Percentiles rank a stretch among this genome's conserved stretches.
Evolutionary conservation across 2,329 filamentous ascomycete species (phyloP).

Genomic region (Cadophora sp.): DNA sequence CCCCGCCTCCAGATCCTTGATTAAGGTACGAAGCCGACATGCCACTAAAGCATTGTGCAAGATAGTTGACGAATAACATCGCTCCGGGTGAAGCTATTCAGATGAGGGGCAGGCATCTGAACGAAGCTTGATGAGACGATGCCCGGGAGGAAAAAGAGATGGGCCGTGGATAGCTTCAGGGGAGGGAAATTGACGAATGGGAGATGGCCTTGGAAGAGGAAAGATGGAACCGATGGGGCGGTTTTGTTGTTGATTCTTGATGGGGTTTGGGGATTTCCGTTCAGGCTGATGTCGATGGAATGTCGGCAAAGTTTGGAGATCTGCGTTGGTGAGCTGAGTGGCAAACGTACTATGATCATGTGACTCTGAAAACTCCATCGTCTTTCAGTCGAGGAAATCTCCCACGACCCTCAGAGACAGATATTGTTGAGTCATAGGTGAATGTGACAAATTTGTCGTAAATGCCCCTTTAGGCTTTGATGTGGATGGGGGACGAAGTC

Average conservation of each 20-base stretch:
- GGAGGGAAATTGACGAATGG: not conserved
- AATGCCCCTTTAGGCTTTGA: no score
- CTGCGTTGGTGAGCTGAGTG: not conserved
- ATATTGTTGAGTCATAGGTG: no score
- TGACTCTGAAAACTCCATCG: not conserved
- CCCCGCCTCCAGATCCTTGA: constrained; percentile 17
- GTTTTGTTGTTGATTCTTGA: constrained; percentile 6
- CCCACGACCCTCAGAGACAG: no score
- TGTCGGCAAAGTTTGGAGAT: not conserved
- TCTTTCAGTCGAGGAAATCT: no score
- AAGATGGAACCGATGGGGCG: constrained; percentile 17
- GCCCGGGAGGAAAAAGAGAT: constrained; percentile 1
- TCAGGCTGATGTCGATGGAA: constrained; percentile 20
- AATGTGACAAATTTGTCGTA: no score
- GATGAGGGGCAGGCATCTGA: constrained; percentile 16
- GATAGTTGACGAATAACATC: not conserved
- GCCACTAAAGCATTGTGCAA: constrained; percentile 6
- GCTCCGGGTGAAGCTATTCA: constrained; percentile 19
- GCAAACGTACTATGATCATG: not conserved
- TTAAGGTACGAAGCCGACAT: constrained; percentile 14
- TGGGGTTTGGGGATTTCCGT: constrained; percentile 1
- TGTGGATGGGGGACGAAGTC: no score
- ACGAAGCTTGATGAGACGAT: constrained; percentile 8
- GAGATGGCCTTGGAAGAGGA: not conserved
- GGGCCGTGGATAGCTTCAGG: not conserved